Conservation (phyloP, 352 stramenopile species). For the Phytopythium oedochilum region DNA sequence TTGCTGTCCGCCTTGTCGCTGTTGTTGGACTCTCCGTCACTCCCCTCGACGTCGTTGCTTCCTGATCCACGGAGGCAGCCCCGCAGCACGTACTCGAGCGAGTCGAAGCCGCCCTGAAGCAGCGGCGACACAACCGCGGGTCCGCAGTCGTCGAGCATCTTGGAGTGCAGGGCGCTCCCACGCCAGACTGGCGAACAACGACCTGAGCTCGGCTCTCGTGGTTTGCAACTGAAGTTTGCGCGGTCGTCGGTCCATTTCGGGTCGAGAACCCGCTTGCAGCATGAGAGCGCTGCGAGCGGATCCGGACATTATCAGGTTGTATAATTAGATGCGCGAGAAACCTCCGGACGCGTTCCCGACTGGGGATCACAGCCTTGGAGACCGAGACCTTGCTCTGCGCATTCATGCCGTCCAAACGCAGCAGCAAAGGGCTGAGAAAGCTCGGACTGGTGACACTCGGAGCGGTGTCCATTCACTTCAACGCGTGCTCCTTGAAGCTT, state of each 20-base stretch:
- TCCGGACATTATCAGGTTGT: slow-evolving; percentile 4
- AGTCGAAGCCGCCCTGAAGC: neutral
- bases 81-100: neutral
- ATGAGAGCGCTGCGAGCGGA: neutral
- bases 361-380: neutral
- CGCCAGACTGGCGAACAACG: too few relatives aligned
- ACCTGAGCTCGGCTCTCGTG: too few relatives aligned
- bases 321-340: neutral
- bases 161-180: too few relatives aligned
- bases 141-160: neutral
- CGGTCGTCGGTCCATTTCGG: neutral
- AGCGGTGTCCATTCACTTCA: too few relatives aligned
- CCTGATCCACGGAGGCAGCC: neutral
- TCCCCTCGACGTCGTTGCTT: slow-evolving; percentile 2
- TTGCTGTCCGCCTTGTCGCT: neutral
- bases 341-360: neutral
- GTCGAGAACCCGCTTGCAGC: neutral
- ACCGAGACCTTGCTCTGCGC: slow-evolving; percentile 13
- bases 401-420: too few relatives aligned
- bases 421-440: too few relatives aligned
- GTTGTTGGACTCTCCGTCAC: neutral
- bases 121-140: neutral
- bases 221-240: too few relatives aligned
- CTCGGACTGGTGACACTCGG: too few relatives aligned
- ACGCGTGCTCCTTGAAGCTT: too few relatives aligned